phyloP scores from a whole-genome alignment of 1,284 basidiomycete species.

The Peniophora sp. region DNA sequence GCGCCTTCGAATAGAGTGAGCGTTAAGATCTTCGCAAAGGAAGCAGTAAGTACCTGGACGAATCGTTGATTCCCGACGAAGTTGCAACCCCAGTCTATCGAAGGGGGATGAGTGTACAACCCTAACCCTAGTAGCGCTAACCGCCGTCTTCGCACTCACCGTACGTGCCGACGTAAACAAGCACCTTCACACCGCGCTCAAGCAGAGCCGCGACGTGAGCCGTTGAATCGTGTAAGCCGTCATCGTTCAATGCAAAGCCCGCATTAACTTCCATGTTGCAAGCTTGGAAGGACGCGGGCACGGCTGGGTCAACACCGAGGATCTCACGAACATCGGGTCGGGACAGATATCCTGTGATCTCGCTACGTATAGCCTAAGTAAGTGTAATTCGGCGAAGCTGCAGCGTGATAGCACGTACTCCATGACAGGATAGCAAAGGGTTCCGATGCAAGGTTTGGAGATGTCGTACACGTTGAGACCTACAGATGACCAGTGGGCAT shows the following conservation, averaged over 20 bases:
- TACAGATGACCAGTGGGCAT: constrained; percentile 37
- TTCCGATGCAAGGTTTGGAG: constrained; percentile 16
- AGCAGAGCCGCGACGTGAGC: constrained; percentile 64
- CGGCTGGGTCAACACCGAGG: constrained; percentile 51
- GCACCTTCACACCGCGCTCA: constrained; percentile 63
- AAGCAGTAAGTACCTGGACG: too few relatives aligned
- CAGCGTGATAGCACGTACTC: constrained; percentile 26
- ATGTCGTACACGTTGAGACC: constrained; percentile 20
- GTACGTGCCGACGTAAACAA: constrained; percentile 69
- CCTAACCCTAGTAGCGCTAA: too few relatives aligned
- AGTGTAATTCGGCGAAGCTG: constrained; percentile 22
- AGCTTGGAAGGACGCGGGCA: constrained; percentile 37
- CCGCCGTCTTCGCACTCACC: constrained; percentile 22
- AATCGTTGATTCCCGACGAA: constrained; percentile 63
- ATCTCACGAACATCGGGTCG: constrained; percentile 38
- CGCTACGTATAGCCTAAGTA: constrained; percentile 49
- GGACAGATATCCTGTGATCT: constrained; percentile 48
- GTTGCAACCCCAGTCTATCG: constrained; percentile 76
- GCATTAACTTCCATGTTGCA: constrained; percentile 34
- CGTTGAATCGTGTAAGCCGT: constrained; percentile 34
- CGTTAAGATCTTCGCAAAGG: too few relatives aligned
- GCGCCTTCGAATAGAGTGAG: too few relatives aligned
- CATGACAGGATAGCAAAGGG: constrained; percentile 18
- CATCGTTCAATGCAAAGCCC: constrained; percentile 32
- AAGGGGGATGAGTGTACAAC: too few relatives aligned